Evolutionary conservation across 805 yeast species (phyloP), one percentile per base, ranked within the genome.

Genomic region (Metschnikowia shivogae): DNA sequence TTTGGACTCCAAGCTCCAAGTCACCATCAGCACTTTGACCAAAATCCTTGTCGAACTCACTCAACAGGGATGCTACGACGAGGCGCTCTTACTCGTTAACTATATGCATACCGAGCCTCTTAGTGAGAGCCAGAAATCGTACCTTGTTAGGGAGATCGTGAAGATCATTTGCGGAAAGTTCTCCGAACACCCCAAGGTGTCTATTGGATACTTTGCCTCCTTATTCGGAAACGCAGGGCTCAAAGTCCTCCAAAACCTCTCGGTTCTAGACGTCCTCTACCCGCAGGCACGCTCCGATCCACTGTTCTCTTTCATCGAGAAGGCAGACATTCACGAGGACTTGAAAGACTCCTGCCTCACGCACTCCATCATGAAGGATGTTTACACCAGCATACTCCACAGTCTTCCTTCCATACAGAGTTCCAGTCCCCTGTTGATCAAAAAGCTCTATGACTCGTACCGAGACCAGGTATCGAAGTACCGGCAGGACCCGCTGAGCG

Each of bases 131-230:
- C 62, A 68, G 32, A 57, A 62, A 31, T 19, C 19, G 1, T 32
- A 46, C 14, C 49, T 70, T 26, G 63, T 58, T 4, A 49, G 56
- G 3, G 72, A 71, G 40, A 60, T 71, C 9, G 54, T 71, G 44
- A 46, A 53, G 6, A 50, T 70, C 13, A 67, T 69, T 30, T 52
- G 57, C 12, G 50, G 48, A 9, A 63, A 62, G 45, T 71, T 58
- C 44, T 55, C 64, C 0, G 44, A 46, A 6, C 58, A 65, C 5
- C 73, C 74, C 1, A 62, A 67, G 30, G 58, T 68, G 4, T 51
- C 68, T 4, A 53, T 66, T 5, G 75, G 74, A 2, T 71, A 71
- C 52, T 59, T 62, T 28, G 60, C 63, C 0, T 55, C 70, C 1
- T 46, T 67, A 14, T 68, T 62, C 44, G 47, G 46, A 8, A 43